Conservation (phyloP, 2,329 filamentous ascomycete species). For the Arthrobotrys musiformis region DNA sequence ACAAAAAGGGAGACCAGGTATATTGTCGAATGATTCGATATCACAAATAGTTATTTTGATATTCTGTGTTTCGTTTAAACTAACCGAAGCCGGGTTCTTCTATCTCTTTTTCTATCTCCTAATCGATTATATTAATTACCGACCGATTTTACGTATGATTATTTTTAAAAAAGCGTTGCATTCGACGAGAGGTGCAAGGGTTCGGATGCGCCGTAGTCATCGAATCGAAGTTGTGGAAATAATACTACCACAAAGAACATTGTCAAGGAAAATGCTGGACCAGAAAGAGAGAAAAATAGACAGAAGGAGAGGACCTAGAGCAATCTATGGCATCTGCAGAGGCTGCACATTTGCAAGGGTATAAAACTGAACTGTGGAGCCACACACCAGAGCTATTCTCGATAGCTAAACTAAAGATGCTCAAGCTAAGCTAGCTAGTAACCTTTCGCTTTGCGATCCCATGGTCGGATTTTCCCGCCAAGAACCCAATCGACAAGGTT, state of each 20-base stretch:
- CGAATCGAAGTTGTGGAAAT: not conserved
- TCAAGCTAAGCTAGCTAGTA: too few species aligned
- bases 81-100: not conserved
- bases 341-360: not conserved
- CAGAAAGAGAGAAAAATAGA: too few species aligned
- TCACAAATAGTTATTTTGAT: not conserved
- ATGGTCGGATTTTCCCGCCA: conserved; percentile 34
- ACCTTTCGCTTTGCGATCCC: conserved; percentile 3
- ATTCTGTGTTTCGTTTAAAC: not conserved
- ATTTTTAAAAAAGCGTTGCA: conserved; percentile 47
- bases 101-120: not conserved
- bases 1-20: not conserved
- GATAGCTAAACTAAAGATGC: not conserved
- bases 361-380: conserved; percentile 15
- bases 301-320: not conserved
- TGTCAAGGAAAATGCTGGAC: too few species aligned
- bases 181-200: conserved; percentile 23
- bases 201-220: not conserved
- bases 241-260: not conserved
- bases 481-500: conserved; percentile 54
- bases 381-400: too few species aligned
- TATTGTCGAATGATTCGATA: conserved; percentile 1
- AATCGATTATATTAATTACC: not conserved
- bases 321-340: not conserved
- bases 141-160: not conserved